These are phyloP conservation scores for Heritiera littoralis DNA, from an alignment of 345 rosid species.

Conservation along the genomic window DNA sequence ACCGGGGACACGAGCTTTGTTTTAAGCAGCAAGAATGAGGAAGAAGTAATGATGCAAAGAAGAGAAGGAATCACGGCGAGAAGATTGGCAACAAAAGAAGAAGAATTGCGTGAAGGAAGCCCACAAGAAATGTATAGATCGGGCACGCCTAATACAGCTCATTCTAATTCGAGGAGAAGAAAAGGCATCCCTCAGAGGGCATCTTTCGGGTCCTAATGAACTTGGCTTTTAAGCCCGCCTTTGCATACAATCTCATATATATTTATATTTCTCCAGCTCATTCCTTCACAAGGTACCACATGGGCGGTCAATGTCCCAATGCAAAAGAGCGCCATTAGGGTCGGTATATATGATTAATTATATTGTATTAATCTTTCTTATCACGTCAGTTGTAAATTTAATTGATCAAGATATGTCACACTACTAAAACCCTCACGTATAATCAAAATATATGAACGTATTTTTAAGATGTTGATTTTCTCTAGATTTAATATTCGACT, in stretches of 20 bases:
- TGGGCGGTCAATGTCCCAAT: slow-evolving; percentile 6
- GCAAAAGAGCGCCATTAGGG: neutral
- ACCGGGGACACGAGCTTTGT: slow-evolving; percentile 35
- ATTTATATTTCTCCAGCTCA: slow-evolving; percentile 24
- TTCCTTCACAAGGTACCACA: slow-evolving; percentile 10
- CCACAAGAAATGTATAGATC: slow-evolving; percentile 29
- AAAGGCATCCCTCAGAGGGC: slow-evolving; percentile 53
- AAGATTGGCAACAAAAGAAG: slow-evolving; percentile 35
- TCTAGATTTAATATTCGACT: no score
- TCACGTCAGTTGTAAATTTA: neutral
- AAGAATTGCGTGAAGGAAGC: slow-evolving; percentile 41
- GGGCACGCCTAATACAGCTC: slow-evolving; percentile 26
- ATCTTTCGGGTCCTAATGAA: slow-evolving; percentile 34
- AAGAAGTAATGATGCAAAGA: slow-evolving; percentile 6
- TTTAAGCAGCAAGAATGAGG: slow-evolving; percentile 25
- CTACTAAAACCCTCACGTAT: neutral
- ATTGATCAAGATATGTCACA: no score
- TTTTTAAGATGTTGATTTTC: no score
- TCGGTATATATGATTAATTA: neutral
- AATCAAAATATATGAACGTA: neutral
- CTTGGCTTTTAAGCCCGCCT: neutral
- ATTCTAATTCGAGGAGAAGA: slow-evolving; percentile 41
- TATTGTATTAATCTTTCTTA: neutral
- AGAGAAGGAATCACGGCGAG: slow-evolving; percentile 31
- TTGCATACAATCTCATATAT: neutral